Percentiles rank a stretch among this genome's conserved stretches.
Conservation (phyloP, 2,329 filamentous ascomycete species). For the Colletotrichum acutatum region DNA sequence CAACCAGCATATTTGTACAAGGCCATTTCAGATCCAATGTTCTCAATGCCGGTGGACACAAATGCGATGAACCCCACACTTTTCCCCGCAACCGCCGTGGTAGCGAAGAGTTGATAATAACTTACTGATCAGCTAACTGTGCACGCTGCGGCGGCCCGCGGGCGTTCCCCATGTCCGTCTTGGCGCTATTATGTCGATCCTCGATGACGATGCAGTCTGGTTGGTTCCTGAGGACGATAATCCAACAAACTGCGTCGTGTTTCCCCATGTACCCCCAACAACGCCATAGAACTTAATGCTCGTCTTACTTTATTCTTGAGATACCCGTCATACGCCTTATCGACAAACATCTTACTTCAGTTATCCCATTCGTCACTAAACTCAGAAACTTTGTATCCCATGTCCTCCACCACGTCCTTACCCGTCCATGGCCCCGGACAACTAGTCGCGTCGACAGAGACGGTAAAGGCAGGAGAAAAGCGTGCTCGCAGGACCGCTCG, state of each 20-base stretch:
- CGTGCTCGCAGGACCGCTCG: background rate
- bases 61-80: background rate
- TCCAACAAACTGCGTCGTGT: background rate
- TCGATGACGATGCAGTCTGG: background rate
- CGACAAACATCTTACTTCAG: background rate
- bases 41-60: constrained; percentile 1
- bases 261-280: background rate
- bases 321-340: background rate
- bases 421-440: background rate
- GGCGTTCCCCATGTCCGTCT: background rate
- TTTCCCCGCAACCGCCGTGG: background rate
- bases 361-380: background rate
- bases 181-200: background rate
- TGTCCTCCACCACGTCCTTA: background rate
- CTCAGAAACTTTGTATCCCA: background rate
- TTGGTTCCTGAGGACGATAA: background rate
- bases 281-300: background rate
- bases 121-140: constrained; percentile 11
- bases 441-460: background rate
- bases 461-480: background rate
- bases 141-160: background rate
- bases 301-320: background rate
- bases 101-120: constrained; percentile 1
- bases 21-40: background rate
- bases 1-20: background rate